Percentiles rank a stretch among this genome's conserved stretches.
Evolutionary conservation across 108 stramenopile species (phyloP).

Genomic region (Conticribra guillardii): DNA sequence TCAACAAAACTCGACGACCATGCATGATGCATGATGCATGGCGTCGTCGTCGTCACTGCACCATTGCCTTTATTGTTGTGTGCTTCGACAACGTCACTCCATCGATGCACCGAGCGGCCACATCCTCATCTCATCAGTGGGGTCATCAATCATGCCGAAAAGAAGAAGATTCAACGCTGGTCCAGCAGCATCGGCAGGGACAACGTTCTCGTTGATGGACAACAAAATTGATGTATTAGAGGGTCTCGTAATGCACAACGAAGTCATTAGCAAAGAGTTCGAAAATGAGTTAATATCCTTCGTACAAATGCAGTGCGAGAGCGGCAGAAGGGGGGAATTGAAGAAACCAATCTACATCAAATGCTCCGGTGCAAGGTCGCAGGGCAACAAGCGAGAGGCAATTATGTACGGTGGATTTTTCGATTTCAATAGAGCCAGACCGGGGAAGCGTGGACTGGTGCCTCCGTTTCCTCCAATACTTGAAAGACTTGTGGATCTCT

Average conservation of each 20-base stretch:
- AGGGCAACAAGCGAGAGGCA: slow-evolving; percentile 45
- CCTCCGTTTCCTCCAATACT: slow-evolving; percentile 40
- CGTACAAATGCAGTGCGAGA: slow-evolving; percentile 30
- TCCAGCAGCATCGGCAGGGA: too few relatives aligned
- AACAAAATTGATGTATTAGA: slow-evolving; percentile 26
- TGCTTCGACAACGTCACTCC: too few relatives aligned
- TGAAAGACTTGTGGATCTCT: slow-evolving; percentile 28
- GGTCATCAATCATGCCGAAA: too few relatives aligned
- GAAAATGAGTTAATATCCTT: slow-evolving; percentile 26
- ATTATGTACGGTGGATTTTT: slow-evolving; percentile 48
- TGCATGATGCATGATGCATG: too few relatives aligned
- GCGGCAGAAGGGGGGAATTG: slow-evolving; percentile 39
- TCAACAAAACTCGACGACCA: too few relatives aligned
- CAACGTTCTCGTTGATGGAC: slow-evolving; percentile 36
- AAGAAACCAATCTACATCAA: slow-evolving; percentile 48
- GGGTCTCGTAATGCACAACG: slow-evolving; percentile 37
- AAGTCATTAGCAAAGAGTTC: slow-evolving; percentile 32
- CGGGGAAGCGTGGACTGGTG: slow-evolving; percentile 46
- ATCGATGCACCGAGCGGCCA: too few relatives aligned
- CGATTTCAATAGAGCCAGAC: slow-evolving; percentile 44
- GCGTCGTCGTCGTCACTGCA: too few relatives aligned
- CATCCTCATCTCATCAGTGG: too few relatives aligned
- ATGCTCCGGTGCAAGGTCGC: slow-evolving; percentile 36
- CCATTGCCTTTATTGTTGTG: too few relatives aligned
- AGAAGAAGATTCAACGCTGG: too few relatives aligned